Evolutionary conservation across 768 basidiomycete genomes (phyloP).

Genomic region (Ramaria sp.): DNA sequence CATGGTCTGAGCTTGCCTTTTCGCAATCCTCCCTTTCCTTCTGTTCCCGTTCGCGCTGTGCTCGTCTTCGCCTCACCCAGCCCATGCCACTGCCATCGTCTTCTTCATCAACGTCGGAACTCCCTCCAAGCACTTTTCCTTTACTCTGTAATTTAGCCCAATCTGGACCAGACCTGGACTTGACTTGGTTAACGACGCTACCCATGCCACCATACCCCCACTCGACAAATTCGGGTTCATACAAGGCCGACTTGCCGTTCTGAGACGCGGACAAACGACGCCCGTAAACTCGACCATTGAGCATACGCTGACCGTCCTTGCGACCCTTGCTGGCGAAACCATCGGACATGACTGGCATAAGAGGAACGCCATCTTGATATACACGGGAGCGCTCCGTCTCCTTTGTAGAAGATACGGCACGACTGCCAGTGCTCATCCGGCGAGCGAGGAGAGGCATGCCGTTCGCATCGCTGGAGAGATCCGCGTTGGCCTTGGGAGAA

Average conservation of each 20-base stretch:
- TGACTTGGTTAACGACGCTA: constrained; percentile 24
- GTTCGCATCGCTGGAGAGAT: neutral
- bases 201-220: constrained; percentile 92
- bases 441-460: constrained; percentile 14
- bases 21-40: constrained; percentile 30
- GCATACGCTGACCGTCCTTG: constrained; percentile 45
- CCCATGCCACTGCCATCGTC: constrained; percentile 84
- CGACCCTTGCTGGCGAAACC: constrained; percentile 11
- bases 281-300: constrained; percentile 84
- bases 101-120: constrained; percentile 29
- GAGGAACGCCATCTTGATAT: constrained; percentile 18
- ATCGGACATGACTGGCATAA: constrained; percentile 18
- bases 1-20: constrained; percentile 21
- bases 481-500: neutral
- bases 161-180: constrained; percentile 23
- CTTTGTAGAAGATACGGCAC: constrained; percentile 21
- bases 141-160: constrained; percentile 28
- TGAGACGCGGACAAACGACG: neutral
- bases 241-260: constrained; percentile 19
- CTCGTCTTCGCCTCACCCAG: constrained; percentile 62
- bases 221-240: constrained; percentile 81
- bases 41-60: constrained; percentile 42
- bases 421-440: constrained; percentile 12
- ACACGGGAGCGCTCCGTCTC: constrained; percentile 25
- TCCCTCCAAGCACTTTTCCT: constrained; percentile 13